A percentile compares a stretch with the other conserved stretches of the same genome.
These are phyloP conservation scores for Cutaneotrichosporon dermatis DNA, from an alignment of 1,284 basidiomycete genomes.

Conservation along the genomic window DNA sequence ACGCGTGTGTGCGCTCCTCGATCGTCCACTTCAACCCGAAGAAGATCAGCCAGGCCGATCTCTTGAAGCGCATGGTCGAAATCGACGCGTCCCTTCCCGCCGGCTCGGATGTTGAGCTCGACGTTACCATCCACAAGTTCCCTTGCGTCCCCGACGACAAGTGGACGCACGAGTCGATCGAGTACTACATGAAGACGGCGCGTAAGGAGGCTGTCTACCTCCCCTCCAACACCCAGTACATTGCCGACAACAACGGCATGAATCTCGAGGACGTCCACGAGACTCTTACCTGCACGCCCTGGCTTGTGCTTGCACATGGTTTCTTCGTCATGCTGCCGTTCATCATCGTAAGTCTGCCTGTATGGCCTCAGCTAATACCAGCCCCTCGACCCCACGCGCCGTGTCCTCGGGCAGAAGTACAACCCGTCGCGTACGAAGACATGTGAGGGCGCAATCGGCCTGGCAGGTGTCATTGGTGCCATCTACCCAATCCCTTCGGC, in stretches of 20 bases:
- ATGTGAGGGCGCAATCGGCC: slow-evolving; percentile 56
- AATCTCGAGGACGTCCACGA: slow-evolving; percentile 14
- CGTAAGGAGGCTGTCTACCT: slow-evolving; percentile 57
- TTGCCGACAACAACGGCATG: slow-evolving; percentile 57
- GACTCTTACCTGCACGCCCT: slow-evolving; percentile 18
- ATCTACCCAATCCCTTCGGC: slow-evolving; percentile 66
- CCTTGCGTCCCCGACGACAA: slow-evolving; percentile 62
- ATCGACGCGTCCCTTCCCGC: slow-evolving; percentile 6
- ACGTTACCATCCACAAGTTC: slow-evolving; percentile 57
- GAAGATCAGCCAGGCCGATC: slow-evolving; percentile 48
- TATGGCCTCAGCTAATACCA: no score
- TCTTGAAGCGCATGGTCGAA: slow-evolving; percentile 49
- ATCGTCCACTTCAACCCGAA: slow-evolving; percentile 58
- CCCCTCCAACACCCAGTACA: slow-evolving; percentile 63
- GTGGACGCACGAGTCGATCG: slow-evolving; percentile 57
- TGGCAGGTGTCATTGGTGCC: slow-evolving; percentile 51
- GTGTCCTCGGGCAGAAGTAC: slow-evolving; percentile 47
- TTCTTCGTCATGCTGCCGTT: slow-evolving; percentile 26
- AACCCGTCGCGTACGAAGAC: slow-evolving; percentile 48
- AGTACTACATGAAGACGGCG: slow-evolving; percentile 53
- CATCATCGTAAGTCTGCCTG: slow-evolving; percentile 19
- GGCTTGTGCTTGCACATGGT: slow-evolving; percentile 23
- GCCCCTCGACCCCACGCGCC: slow-evolving; percentile 23
- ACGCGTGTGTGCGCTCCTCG: slow-evolving; percentile 59
- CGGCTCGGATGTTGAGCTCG: slow-evolving; percentile 49